phyloP scores from a whole-genome alignment of 1,139 yeast species.

The Suhomyces yuchorum region DNA sequence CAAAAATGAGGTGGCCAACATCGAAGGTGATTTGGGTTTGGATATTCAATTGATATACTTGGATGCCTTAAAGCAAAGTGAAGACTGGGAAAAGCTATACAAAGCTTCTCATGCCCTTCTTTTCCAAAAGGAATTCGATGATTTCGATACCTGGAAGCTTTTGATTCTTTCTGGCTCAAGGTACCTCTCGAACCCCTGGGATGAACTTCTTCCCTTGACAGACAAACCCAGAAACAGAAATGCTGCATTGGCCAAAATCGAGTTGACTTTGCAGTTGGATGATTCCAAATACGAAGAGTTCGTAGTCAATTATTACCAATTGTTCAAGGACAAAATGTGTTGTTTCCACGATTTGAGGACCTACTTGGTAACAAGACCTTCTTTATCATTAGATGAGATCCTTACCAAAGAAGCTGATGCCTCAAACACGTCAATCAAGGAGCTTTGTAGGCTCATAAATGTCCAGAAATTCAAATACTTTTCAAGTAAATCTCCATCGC shows the following conservation, averaged over 20 bases:
- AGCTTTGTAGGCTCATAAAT: slow-evolving; percentile 50
- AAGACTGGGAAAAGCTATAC: slow-evolving; percentile 46
- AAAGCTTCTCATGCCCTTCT: slow-evolving; percentile 37
- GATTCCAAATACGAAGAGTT: slow-evolving; percentile 23
- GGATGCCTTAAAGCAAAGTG: slow-evolving; percentile 40
- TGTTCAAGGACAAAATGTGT: slow-evolving; percentile 55
- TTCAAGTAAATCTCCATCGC: slow-evolving; percentile 18
- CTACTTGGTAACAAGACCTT: slow-evolving; percentile 24
- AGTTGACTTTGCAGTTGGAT: slow-evolving; percentile 33
- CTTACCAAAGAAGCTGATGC: slow-evolving; percentile 12
- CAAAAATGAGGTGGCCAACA: slow-evolving; percentile 27
- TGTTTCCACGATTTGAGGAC: slow-evolving; percentile 59
- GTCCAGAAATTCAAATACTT: slow-evolving; percentile 46
- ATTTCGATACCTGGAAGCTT: slow-evolving; percentile 61
- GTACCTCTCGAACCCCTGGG: slow-evolving; percentile 6
- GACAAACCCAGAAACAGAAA: slow-evolving; percentile 47
- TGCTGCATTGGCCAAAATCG: slow-evolving; percentile 54
- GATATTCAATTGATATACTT: slow-evolving; percentile 58
- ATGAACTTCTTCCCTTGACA: slow-evolving; percentile 25
- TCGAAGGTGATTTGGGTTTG: slow-evolving; percentile 47
- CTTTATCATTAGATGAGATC: slow-evolving; percentile 1
- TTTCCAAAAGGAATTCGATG: slow-evolving; percentile 50
- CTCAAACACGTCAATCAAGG: slow-evolving; percentile 21
- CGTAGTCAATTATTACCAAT: slow-evolving; percentile 43
- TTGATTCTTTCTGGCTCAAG: slow-evolving; percentile 41